Evolutionary conservation across 495 filamentous ascomycete species (phyloP).

Genomic region (Penicillium taxi): DNA sequence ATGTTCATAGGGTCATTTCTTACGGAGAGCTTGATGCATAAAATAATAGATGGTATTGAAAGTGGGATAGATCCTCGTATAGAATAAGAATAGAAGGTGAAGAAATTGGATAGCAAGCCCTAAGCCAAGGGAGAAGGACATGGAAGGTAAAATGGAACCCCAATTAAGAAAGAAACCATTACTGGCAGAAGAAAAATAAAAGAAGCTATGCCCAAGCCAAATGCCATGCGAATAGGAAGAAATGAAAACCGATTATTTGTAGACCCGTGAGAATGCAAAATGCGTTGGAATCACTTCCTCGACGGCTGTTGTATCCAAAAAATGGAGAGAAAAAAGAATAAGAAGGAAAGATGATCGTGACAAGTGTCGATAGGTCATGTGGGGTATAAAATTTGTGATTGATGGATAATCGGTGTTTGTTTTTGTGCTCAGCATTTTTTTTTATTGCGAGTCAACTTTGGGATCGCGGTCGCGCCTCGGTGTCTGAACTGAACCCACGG

Average conservation of each 20-base stretch:
- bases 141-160: slow-evolving; percentile 7
- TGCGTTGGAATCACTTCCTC: slow-evolving; percentile 1
- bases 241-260: neutral
- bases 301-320: slow-evolving; percentile 5
- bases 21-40: too few relatives aligned
- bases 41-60: neutral
- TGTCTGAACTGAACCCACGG: slow-evolving; percentile 7
- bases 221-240: slow-evolving; percentile 9
- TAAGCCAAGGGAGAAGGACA: neutral
- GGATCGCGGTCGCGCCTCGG: slow-evolving; percentile 6
- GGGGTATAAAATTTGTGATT: neutral
- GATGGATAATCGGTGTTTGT: neutral
- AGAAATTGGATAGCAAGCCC: neutral
- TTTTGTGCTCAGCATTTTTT: slow-evolving; percentile 5
- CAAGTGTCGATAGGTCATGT: slow-evolving; percentile 1
- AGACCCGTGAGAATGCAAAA: slow-evolving; percentile 4
- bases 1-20: too few relatives aligned
- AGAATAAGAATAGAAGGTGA: neutral
- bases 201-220: slow-evolving; percentile 12
- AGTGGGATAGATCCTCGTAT: neutral
- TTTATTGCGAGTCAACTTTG: neutral
- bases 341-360: slow-evolving; percentile 1
- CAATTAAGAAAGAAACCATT: slow-evolving; percentile 12
- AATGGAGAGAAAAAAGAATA: neutral
- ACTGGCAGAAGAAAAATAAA: too few relatives aligned